Evolutionary conservation across 306 rosid species (phyloP).

Genomic region (Coriaria nepalensis): DNA sequence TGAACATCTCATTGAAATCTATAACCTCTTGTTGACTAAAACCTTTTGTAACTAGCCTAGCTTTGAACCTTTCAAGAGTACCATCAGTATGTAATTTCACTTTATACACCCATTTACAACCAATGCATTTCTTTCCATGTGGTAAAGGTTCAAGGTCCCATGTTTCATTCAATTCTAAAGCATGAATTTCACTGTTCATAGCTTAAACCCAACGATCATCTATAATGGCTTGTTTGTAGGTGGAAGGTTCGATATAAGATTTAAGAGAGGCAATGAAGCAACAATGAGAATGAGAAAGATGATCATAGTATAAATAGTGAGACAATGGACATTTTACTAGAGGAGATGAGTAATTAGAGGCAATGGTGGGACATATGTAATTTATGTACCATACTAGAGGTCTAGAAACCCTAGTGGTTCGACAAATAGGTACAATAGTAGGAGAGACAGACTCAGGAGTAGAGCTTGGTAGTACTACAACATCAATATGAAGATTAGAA

Average conservation of each 20-base stretch:
- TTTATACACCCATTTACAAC: not conserved
- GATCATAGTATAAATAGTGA: too few species aligned
- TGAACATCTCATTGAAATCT: not conserved
- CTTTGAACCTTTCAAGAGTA: not conserved
- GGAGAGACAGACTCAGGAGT: too few species aligned
- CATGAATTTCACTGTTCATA: not conserved
- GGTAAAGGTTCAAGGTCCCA: not conserved
- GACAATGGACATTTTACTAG: too few species aligned
- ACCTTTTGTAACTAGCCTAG: not conserved
- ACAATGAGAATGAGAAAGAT: not conserved
- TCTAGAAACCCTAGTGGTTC: too few species aligned
- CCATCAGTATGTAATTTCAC: not conserved
- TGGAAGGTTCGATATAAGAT: not conserved
- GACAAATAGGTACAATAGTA: too few species aligned
- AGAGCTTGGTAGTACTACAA: too few species aligned
- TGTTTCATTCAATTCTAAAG: not conserved
- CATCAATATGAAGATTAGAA: too few species aligned
- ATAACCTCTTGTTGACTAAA: not conserved
- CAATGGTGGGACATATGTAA: too few species aligned
- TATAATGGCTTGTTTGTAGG: not conserved
- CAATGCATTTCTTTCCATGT: not conserved
- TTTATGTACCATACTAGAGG: too few species aligned
- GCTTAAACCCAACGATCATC: not conserved
- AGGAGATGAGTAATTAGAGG: too few species aligned
- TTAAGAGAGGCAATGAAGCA: not conserved